Percentiles rank a stretch among this genome's conserved stretches.
Conservation (phyloP, 179 eudicot genomes). For the Silene coronaria region DNA sequence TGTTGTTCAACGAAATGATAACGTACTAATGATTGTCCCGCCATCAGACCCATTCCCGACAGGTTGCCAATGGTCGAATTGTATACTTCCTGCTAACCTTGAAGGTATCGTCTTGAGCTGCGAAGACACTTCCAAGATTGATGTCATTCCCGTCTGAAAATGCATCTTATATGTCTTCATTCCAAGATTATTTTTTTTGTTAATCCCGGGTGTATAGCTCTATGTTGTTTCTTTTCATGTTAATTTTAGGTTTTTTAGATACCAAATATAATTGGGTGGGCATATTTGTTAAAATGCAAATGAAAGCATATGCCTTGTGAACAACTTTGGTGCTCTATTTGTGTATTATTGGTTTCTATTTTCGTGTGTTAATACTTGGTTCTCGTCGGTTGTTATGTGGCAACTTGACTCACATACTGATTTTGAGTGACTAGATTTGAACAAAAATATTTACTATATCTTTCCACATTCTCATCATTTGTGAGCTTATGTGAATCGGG, state of each 20-base stretch:
- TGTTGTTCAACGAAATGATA: constrained; percentile 82
- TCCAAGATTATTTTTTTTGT: constrained; percentile 17
- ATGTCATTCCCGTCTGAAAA: constrained; percentile 77
- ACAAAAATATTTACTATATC: background rate
- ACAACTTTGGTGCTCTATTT: constrained; percentile 28
- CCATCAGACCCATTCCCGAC: constrained; percentile 82
- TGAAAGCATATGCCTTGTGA: constrained; percentile 25
- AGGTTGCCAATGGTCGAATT: constrained; percentile 91
- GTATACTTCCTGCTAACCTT: constrained; percentile 81
- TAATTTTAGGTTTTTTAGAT: constrained; percentile 23
- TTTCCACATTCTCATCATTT: background rate
- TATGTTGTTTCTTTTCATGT: constrained; percentile 25
- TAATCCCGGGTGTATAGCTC: constrained; percentile 50
- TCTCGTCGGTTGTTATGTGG: background rate
- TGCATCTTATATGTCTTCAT: background rate
- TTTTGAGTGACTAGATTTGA: background rate
- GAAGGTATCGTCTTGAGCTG: constrained; percentile 92
- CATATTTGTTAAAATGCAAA: constrained; percentile 35
- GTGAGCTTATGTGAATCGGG: background rate
- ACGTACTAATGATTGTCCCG: constrained; percentile 90
- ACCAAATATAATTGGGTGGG: constrained; percentile 37
- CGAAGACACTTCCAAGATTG: constrained; percentile 86
- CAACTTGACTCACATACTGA: constrained; percentile 1
- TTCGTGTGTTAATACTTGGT: background rate
- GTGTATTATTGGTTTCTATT: constrained; percentile 21